These are phyloP conservation scores for Macrolepiota fuliginosa DNA, from an alignment of 768 basidiomycete genomes.

Conservation along the genomic window DNA sequence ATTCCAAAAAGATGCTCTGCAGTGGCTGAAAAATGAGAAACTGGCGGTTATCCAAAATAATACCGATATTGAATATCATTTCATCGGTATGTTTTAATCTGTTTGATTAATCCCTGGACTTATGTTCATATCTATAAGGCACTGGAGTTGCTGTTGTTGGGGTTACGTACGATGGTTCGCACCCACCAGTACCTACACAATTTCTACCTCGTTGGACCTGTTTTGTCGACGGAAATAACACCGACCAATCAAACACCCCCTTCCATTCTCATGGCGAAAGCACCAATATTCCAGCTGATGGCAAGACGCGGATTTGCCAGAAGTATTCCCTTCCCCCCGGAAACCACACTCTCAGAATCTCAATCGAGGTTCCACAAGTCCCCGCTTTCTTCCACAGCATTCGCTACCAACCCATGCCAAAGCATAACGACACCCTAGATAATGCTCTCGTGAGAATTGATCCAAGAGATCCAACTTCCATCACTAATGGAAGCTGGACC, in stretches of 20 bases:
- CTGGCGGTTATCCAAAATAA: not conserved
- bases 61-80: not conserved
- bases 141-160: conserved; percentile 7
- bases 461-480: not conserved
- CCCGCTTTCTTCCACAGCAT: conserved; percentile 7
- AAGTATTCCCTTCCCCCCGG: not conserved
- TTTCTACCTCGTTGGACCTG: not conserved
- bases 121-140: not conserved
- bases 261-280: not conserved
- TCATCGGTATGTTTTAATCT: not conserved
- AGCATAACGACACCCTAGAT: not conserved
- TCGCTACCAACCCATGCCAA: not conserved
- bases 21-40: not conserved
- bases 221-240: not conserved
- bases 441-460: conserved; percentile 3
- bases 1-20: not conserved
- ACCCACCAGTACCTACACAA: not conserved
- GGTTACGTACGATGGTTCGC: not conserved
- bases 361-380: not conserved
- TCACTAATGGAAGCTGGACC: not conserved
- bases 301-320: not conserved
- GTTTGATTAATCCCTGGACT: not conserved
- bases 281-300: conserved; percentile 1
- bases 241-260: no score
- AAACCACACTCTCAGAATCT: not conserved